Evolutionary conservation across 345 rosid species (phyloP), one percentile per base, ranked within the genome.

Genomic region (Eucalyptus coolabah): DNA sequence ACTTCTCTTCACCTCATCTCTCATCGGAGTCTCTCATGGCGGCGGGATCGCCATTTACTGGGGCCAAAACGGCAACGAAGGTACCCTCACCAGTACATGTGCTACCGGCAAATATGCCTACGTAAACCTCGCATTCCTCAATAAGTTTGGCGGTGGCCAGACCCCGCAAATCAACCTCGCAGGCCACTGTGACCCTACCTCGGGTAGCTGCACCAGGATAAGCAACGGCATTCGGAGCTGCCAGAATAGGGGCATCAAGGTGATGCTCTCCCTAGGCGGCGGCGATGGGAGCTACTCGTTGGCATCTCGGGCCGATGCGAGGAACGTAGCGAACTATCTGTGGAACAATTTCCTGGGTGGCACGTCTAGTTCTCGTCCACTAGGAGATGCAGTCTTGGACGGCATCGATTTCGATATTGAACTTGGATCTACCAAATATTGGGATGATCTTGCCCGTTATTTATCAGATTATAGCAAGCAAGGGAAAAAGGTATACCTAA

Each of bases 21-120:
- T 87, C 50, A 72, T 90, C 28, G 50, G 51, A 47, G 63, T 89
- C 87, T 53, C 91, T 9, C 26, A 88, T 42, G 91, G 88, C 28
- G 91, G 91, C 28, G 90, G 90, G 72, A 93, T 93, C 34, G 80
- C 92, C 40, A 82, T 91, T 80, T 93, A 89, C 72, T 93, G 95
- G 96, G 97, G 96, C 65, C 97, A 95, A 90, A 94, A 92, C 47
- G 95, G 95, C 69, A 91, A 93, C 86, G 97, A 95, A 91, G 95
- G 95, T n/a, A 94, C 92, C 86, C 91, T 94, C 42, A 19, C 93
- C n/a, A 83, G 88, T 86, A 92, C 96, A 1, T 95, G 97, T 86
- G 91, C 93, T 87, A 91, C 95, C 6, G 91, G 93, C 24, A 89
- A 81, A 87, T 95, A 93, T 69, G 45, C 92, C 77, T 92, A 90